A percentile compares a stretch with the other conserved stretches of the same genome.
These are phyloP conservation scores for Pisolithus albus DNA, from an alignment of 768 basidiomycete genomes.

Conservation along the genomic window DNA sequence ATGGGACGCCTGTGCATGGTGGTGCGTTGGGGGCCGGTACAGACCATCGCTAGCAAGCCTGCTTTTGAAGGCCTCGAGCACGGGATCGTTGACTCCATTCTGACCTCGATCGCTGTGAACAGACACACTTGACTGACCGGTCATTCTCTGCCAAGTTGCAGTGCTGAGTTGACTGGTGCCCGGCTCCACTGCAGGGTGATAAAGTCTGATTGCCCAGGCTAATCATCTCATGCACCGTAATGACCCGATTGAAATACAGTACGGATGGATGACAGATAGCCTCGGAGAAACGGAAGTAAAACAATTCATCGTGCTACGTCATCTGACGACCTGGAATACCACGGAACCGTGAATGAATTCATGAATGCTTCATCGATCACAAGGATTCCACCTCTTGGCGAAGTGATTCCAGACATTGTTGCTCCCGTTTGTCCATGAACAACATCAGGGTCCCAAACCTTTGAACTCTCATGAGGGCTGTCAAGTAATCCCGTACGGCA, in stretches of 20 bases:
- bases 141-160: too few species aligned
- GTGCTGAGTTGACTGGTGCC: too few species aligned
- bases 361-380: not conserved
- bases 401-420: constrained; percentile 38
- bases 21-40: constrained; percentile 36
- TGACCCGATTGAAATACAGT: too few species aligned
- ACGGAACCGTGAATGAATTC: not conserved
- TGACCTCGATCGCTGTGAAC: not conserved
- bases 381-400: constrained; percentile 29
- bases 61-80: constrained; percentile 46
- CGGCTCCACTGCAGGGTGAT: too few species aligned
- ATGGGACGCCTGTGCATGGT: constrained; percentile 37
- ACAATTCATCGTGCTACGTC: too few species aligned
- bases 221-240: too few species aligned
- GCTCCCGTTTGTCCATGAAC: constrained; percentile 57
- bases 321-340: too few species aligned
- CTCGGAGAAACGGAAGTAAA: too few species aligned
- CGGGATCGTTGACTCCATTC: constrained; percentile 1
- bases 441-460: constrained; percentile 59
- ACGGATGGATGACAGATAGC: too few species aligned
- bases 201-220: too few species aligned
- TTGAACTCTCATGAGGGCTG: constrained; percentile 45
- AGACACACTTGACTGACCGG: too few species aligned
- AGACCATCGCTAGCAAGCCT: constrained; percentile 44
- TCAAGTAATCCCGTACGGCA: constrained; percentile 42